Evolutionary conservation across 352 stramenopile genomes (phyloP).

Genomic region (Globisporangium viniferum): DNA sequence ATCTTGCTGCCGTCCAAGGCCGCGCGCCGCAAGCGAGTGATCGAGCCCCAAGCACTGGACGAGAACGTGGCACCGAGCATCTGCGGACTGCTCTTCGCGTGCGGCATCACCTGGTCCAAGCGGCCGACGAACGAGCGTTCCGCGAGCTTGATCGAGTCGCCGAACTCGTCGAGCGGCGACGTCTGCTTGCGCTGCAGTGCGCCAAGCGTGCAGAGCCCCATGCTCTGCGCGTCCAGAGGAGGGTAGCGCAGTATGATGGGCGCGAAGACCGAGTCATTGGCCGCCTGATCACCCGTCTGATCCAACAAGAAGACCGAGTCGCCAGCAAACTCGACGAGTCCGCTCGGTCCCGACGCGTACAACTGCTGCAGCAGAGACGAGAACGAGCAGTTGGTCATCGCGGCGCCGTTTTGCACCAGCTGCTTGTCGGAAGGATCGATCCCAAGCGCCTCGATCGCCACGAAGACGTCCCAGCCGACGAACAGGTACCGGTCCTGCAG

Average conservation of each 20-base stretch:
- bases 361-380: conserved; percentile 42
- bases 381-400: conserved; percentile 29
- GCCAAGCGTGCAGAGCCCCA: not conserved
- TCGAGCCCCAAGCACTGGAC: not conserved
- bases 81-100: not conserved
- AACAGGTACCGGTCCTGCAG: conserved; percentile 48
- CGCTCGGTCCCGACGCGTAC: conserved; percentile 48
- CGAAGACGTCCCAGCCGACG: conserved; percentile 42
- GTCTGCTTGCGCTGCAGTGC: not conserved
- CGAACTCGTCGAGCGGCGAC: not conserved
- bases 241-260: not conserved
- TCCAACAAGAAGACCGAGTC: conserved; percentile 20
- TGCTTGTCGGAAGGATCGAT: conserved; percentile 33
- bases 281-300: not conserved
- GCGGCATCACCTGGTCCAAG: not conserved
- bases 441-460: conserved; percentile 32
- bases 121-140: not conserved
- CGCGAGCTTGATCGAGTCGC: not conserved
- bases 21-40: not conserved
- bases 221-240: not conserved
- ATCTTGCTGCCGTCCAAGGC: not conserved
- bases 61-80: not conserved
- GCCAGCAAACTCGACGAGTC: conserved; percentile 34
- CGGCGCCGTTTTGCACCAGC: conserved; percentile 20
- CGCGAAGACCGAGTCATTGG: not conserved